Conservation (phyloP, 441 rosid genomes). For the Viola pubescens region DNA sequence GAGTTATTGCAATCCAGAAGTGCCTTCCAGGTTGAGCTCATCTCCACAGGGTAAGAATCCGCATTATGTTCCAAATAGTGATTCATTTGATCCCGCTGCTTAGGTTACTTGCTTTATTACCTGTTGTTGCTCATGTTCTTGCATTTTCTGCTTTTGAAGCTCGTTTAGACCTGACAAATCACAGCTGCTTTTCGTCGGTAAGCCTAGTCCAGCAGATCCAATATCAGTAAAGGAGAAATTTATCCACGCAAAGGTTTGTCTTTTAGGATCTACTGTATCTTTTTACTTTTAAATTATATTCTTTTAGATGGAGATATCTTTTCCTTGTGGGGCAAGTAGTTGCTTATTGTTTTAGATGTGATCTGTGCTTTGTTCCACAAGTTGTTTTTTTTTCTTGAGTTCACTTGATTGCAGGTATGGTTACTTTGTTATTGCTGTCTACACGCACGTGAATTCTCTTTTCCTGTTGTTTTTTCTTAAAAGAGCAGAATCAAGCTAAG, state of each 20-base stretch:
- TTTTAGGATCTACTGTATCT: constrained; percentile 8
- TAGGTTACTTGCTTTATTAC: constrained; percentile 12
- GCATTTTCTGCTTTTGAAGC: constrained; percentile 35
- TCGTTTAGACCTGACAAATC: constrained; percentile 52
- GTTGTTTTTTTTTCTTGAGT: no score
- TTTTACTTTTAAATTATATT: constrained; percentile 6
- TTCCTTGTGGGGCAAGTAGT: background rate
- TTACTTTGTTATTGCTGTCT: no score
- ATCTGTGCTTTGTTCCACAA: no score
- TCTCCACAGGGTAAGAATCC: constrained; percentile 51
- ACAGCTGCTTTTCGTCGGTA: constrained; percentile 49
- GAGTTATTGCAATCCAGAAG: constrained; percentile 81
- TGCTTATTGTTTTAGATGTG: constrained; percentile 6
- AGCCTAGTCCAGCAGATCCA: constrained; percentile 68
- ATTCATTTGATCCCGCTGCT: constrained; percentile 10
- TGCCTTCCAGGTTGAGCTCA: constrained; percentile 64
- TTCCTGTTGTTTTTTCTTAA: no score
- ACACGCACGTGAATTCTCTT: no score
- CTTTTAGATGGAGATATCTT: background rate
- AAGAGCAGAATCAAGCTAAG: no score
- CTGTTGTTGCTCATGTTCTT: constrained; percentile 21
- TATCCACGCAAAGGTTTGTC: constrained; percentile 86
- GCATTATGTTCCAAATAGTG: constrained; percentile 9
- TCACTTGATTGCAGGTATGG: no score
- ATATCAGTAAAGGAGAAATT: constrained; percentile 94